Percentiles rank a stretch among this genome's conserved stretches.
Evolutionary conservation across 768 basidiomycete genomes (phyloP).

Genomic region (Antrodiella citrinella): DNA sequence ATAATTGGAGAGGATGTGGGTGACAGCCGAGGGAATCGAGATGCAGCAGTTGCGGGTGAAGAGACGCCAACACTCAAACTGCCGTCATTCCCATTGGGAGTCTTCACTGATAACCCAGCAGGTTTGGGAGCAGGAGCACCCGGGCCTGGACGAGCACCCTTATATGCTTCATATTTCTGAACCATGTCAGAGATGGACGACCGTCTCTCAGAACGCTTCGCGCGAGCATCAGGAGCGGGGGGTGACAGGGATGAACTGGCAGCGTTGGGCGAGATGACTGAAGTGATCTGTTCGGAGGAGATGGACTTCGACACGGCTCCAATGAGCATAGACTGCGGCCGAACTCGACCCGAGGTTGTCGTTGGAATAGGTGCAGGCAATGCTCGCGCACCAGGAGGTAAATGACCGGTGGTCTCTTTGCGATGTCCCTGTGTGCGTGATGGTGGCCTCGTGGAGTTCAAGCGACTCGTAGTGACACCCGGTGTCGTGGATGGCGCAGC

Average conservation of each 20-base stretch:
- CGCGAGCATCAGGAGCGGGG: constrained; percentile 38
- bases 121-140: constrained; percentile 13
- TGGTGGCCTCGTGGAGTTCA: constrained; percentile 8
- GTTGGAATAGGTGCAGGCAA: constrained; percentile 16
- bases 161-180: constrained; percentile 69
- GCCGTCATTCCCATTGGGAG: background rate
- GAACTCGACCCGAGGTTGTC: constrained; percentile 32
- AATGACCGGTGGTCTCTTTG: constrained; percentile 21
- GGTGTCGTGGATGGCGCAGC: background rate
- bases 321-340: constrained; percentile 79
- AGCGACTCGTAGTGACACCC: background rate
- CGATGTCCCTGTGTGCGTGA: constrained; percentile 22
- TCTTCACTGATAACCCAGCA: constrained; percentile 5
- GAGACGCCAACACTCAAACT: constrained; percentile 5
- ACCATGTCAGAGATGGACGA: constrained; percentile 87
- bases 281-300: constrained; percentile 30
- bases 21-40: constrained; percentile 20
- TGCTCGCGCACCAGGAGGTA: background rate
- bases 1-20: constrained; percentile 19
- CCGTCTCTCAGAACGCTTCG: constrained; percentile 40
- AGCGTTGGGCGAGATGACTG: constrained; percentile 17
- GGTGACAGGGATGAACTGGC: constrained; percentile 30
- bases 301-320: constrained; percentile 44
- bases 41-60: constrained; percentile 19
- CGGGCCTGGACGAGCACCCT: constrained; percentile 12